Conservation (phyloP, 2,329 filamentous ascomycete genomes). For the Aspergillus udagawae region DNA sequence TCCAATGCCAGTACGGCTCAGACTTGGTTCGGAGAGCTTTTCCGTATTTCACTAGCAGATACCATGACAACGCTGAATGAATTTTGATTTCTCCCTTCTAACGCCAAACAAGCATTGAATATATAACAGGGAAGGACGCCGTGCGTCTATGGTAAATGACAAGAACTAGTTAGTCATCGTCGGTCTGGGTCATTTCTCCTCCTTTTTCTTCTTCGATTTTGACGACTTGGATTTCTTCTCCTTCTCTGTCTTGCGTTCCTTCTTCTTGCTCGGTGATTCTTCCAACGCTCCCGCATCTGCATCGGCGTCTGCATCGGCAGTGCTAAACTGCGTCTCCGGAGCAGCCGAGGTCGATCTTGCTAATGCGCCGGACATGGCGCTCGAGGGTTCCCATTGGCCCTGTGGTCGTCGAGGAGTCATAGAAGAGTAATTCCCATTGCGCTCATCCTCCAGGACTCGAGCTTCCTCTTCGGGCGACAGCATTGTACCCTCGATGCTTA, state of each 20-base stretch:
- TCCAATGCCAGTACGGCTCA: background rate
- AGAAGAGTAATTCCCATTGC: constrained; percentile 32
- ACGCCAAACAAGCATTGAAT: constrained; percentile 18
- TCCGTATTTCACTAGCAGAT: background rate
- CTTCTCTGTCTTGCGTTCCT: constrained; percentile 16
- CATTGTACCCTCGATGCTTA: constrained; percentile 88
- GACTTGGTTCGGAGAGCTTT: background rate
- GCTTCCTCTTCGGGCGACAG: constrained; percentile 64
- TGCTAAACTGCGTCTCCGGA: constrained; percentile 8
- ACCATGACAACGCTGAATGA: background rate
- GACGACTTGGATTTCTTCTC: constrained; percentile 20
- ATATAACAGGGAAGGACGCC: constrained; percentile 10
- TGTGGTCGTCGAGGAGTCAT: constrained; percentile 15
- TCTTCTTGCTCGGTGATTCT: constrained; percentile 14
- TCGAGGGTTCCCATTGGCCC: constrained; percentile 3
- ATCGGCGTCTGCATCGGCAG: constrained; percentile 3
- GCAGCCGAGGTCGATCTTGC: constrained; percentile 12
- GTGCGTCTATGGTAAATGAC: constrained; percentile 5
- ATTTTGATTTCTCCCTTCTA: constrained; percentile 19
- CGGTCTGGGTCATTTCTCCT: constrained; percentile 8
- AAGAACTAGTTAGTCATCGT: background rate
- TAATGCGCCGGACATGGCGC: constrained; percentile 20
- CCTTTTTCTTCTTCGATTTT: constrained; percentile 22
- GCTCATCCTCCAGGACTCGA: constrained; percentile 54
- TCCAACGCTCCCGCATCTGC: constrained; percentile 10